These are phyloP conservation scores for Erysiphe pulchra DNA, from an alignment of 2,329 filamentous ascomycete species.

Conservation along the genomic window DNA sequence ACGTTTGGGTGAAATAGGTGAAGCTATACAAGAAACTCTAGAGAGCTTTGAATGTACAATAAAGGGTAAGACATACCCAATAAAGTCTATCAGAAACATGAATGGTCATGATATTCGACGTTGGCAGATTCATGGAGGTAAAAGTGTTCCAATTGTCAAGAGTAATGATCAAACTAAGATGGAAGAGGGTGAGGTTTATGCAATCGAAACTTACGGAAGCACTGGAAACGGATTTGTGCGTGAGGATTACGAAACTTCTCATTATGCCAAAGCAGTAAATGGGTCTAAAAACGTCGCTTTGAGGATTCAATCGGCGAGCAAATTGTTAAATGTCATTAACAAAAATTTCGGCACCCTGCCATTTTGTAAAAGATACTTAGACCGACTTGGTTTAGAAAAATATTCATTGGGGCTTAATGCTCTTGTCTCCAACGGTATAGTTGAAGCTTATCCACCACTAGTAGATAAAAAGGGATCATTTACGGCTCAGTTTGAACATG, in stretches of 20 bases:
- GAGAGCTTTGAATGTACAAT: conserved; percentile 34
- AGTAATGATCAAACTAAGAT: conserved; percentile 75
- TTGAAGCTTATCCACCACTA: conserved; percentile 74
- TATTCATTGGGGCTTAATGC: conserved; percentile 79
- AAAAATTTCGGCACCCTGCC: conserved; percentile 90
- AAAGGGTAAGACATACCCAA: conserved; percentile 22
- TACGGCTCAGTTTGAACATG: conserved; percentile 84
- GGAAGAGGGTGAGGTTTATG: conserved; percentile 90
- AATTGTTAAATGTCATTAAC: conserved; percentile 66
- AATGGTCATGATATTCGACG: conserved; percentile 63
- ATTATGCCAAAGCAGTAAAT: conserved; percentile 57
- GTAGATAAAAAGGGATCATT: conserved; percentile 86
- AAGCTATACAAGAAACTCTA: conserved; percentile 33
- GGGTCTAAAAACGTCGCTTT: conserved; percentile 45
- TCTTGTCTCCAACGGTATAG: conserved; percentile 56
- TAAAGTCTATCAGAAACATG: conserved; percentile 28
- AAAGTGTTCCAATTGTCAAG: conserved; percentile 87
- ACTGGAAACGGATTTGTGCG: conserved; percentile 72
- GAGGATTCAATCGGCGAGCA: conserved; percentile 59
- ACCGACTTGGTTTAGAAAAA: conserved; percentile 77
- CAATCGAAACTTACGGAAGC: conserved; percentile 87
- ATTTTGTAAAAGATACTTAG: conserved; percentile 74
- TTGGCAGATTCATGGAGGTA: conserved; percentile 76
- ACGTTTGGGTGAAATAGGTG: conserved; percentile 41
- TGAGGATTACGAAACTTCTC: conserved; percentile 68